phyloP scores from a whole-genome alignment of 768 basidiomycete species.

The Kwoniella sp. region DNA sequence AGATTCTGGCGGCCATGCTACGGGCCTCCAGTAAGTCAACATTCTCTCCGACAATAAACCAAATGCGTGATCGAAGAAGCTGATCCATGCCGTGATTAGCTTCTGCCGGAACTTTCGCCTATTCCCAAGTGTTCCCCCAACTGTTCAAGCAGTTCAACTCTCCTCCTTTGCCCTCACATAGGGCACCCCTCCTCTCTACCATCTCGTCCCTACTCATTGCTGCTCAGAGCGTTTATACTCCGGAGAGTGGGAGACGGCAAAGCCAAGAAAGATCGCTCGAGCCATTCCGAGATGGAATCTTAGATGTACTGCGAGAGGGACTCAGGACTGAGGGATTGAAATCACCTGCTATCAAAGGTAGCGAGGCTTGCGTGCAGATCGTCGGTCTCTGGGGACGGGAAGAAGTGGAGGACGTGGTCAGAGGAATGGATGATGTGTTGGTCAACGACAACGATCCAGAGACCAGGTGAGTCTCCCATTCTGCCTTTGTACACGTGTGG shows the following conservation, averaged over 20 bases:
- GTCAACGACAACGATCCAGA: slow-evolving; percentile 63
- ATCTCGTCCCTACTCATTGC: slow-evolving; percentile 59
- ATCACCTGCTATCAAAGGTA: slow-evolving; percentile 36
- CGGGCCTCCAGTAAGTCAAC: slow-evolving; percentile 78
- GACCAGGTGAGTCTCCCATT: slow-evolving; percentile 38
- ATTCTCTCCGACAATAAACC: too few species aligned
- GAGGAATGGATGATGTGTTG: slow-evolving; percentile 73
- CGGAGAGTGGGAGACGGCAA: slow-evolving; percentile 28
- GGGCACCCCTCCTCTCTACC: slow-evolving; percentile 68
- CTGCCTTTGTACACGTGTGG: neutral
- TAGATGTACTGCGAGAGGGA: slow-evolving; percentile 47
- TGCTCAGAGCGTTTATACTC: slow-evolving; percentile 60
- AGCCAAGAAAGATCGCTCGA: slow-evolving; percentile 59
- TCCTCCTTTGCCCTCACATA: slow-evolving; percentile 57
- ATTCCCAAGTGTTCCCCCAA: slow-evolving; percentile 72
- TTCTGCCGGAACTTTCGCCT: slow-evolving; percentile 67
- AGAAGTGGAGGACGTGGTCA: slow-evolving; percentile 78
- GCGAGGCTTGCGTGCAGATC: slow-evolving; percentile 64
- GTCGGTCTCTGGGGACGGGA: slow-evolving; percentile 66
- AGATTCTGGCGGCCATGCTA: slow-evolving; percentile 75
- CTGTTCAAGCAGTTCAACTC: slow-evolving; percentile 74
- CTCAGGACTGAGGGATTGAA: slow-evolving; percentile 44
- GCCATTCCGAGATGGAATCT: slow-evolving; percentile 73
- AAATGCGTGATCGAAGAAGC: neutral
- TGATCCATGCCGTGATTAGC: slow-evolving; percentile 58